These are phyloP conservation scores for Ramularia endophylla DNA, from an alignment of 2,329 filamentous ascomycete genomes.

Conservation along the genomic window DNA sequence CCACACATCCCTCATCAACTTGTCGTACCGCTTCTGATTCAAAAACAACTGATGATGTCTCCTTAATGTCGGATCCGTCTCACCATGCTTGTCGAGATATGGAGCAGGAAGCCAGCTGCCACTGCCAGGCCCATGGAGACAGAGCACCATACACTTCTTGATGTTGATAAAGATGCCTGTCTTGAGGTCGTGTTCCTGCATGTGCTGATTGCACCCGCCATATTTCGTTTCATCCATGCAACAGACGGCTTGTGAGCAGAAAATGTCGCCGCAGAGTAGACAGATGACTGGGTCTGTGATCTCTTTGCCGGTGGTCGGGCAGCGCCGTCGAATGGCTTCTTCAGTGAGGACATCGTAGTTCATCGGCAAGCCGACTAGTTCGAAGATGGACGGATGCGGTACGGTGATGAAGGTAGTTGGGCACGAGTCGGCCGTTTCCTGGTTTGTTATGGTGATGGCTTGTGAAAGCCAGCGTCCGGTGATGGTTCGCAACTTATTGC, in stretches of 20 bases:
- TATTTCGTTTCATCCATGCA: constrained; percentile 62
- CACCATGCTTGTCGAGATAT: constrained; percentile 93
- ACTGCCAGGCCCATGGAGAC: constrained; percentile 68
- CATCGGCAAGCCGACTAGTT: constrained; percentile 84
- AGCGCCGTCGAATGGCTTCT: constrained; percentile 75
- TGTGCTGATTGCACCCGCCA: constrained; percentile 87
- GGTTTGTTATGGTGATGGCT: constrained; percentile 23
- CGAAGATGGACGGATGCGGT: constrained; percentile 86
- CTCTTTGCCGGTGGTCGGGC: constrained; percentile 86
- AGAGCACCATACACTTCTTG: constrained; percentile 88
- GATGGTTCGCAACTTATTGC: constrained; percentile 43
- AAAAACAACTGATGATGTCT: constrained; percentile 85
- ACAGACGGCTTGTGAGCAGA: constrained; percentile 90
- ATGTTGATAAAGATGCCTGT: constrained; percentile 96
- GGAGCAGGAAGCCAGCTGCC: constrained; percentile 84
- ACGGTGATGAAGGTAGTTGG: constrained; percentile 44
- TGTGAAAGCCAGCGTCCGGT: constrained; percentile 70
- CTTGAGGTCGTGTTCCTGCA: constrained; percentile 80
- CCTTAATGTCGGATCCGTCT: constrained; percentile 82
- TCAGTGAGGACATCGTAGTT: constrained; percentile 91
- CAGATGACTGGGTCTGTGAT: constrained; percentile 87
- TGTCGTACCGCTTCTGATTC: constrained; percentile 91
- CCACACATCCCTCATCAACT: constrained; percentile 78
- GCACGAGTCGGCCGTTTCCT: constrained; percentile 6
- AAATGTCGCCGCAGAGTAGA: constrained; percentile 92